phyloP scores from a whole-genome alignment of 495 filamentous ascomycete species.

The Penicillium tannophilum region DNA sequence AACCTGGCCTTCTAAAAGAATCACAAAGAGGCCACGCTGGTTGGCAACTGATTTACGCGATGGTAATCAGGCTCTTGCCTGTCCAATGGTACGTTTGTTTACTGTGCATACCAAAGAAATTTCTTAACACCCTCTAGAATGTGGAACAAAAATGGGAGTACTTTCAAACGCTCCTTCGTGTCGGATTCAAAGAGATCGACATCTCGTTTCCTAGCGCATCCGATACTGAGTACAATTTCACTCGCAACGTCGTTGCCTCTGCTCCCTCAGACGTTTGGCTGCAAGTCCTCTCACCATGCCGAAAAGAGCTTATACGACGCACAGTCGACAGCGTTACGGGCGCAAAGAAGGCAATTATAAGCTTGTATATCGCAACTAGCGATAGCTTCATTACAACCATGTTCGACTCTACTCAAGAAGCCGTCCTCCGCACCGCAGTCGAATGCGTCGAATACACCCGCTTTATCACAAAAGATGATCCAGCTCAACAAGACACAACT shows the following conservation, averaged over 20 bases:
- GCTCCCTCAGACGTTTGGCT: conserved; percentile 86
- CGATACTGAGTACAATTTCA: conserved; percentile 88
- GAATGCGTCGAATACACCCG: conserved; percentile 57
- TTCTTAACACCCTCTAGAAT: not conserved
- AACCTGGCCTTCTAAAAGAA: conserved; percentile 5
- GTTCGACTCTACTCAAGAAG: conserved; percentile 73
- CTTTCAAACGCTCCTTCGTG: conserved; percentile 80
- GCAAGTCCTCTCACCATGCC: conserved; percentile 84
- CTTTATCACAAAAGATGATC: conserved; percentile 85
- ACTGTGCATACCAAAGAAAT: not conserved
- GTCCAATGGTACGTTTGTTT: conserved; percentile 73
- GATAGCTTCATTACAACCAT: not conserved
- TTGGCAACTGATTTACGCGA: conserved; percentile 75
- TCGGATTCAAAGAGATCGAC: conserved; percentile 93
- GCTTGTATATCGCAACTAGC: conserved; percentile 79
- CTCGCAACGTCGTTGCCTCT: conserved; percentile 64
- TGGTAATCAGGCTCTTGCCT: conserved; percentile 69
- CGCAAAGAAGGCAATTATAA: conserved; percentile 80
- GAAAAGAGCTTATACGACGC: conserved; percentile 77
- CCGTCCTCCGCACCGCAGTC: conserved; percentile 72
- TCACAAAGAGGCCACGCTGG: conserved; percentile 58
- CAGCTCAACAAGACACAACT: conserved; percentile 59
- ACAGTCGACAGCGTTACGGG: conserved; percentile 82
- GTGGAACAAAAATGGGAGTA: conserved; percentile 81
- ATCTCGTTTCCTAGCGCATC: conserved; percentile 86